Base-by-base conservation (phyloP, 2,329 filamentous ascomycete species). In the Aspergillus sp. region DNA sequence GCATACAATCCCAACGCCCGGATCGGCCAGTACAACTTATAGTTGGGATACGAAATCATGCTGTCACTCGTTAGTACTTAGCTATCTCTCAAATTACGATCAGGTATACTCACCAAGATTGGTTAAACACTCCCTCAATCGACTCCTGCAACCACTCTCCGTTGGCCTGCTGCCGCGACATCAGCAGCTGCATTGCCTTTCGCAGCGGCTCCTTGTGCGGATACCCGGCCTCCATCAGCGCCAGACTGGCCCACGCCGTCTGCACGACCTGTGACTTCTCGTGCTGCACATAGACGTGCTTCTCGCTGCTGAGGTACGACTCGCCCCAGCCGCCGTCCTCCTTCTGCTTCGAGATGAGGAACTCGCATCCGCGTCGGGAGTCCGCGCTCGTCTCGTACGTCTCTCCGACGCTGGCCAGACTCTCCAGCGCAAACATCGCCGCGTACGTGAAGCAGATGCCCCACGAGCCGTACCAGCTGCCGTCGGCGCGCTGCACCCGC, bases 41-140 rank as follows among this genome's bases (percentile, higher is more conserved):
- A 99, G 82, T 99, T 99, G 47, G 94, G 94, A 73, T 99, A 99
- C 0, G 92, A 95, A 66, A 99, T 99, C 92, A 97, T 98, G 82
- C 87, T 89, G 61, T 59, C 50, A 23, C 30, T 53, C 30, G 61
- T 72, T 62, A 74, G 70, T 36, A 13, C 19, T 15, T 6, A 23
- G 10, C 21, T 23, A 2, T 25, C 41, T 23, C 41, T 21, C 41
- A 12, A 19, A 2, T 12, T 10, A n/a, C 38, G n/a, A 58, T n/a
- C 2, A 49, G n/a, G 12, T 17, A 15, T 39, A 84, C 85, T 79
- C 75, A 89, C 87, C 94, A 98, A 71, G 89, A 95, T 82, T 97
- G 97, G 79, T 99, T 99, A 79, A 99, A 99, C 10, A 99, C 95
- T 2, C 95, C 95, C 76, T 99, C 95, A 69, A 99, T 98, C 0